These are phyloP conservation scores for Yamadazyma insecticola DNA, from an alignment of 805 yeast species.

Conservation along the genomic window DNA sequence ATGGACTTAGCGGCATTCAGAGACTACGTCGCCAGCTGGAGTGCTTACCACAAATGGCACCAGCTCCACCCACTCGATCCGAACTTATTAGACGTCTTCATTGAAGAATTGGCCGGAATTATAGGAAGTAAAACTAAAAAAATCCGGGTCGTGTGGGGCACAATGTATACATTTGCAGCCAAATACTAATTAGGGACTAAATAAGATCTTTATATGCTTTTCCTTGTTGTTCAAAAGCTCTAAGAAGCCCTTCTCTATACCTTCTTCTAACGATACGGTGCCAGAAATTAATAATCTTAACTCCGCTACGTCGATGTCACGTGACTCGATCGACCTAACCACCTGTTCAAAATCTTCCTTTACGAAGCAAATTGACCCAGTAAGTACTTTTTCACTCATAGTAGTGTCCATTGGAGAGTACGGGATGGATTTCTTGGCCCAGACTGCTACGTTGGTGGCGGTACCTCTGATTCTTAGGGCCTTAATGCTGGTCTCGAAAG, in stretches of 20 bases:
- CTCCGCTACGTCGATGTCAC: slow-evolving; percentile 40
- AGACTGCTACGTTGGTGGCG: slow-evolving; percentile 62
- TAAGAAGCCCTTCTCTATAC: slow-evolving; percentile 49
- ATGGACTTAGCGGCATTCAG: slow-evolving; percentile 7
- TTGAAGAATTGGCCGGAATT: slow-evolving; percentile 39
- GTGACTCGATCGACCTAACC: slow-evolving; percentile 44
- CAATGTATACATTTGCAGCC: slow-evolving; percentile 47
- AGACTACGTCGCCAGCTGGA: slow-evolving; percentile 59
- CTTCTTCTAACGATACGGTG: slow-evolving; percentile 44
- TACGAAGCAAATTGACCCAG: slow-evolving; percentile 62
- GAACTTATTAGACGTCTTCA: slow-evolving; percentile 46
- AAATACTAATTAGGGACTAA: slow-evolving; percentile 32
- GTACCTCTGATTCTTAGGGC: slow-evolving; percentile 51
- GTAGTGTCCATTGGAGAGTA: slow-evolving; percentile 55
- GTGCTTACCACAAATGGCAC: slow-evolving; percentile 61
- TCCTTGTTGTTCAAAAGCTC: slow-evolving; percentile 51
- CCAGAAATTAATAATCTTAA: slow-evolving; percentile 51
- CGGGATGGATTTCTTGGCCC: slow-evolving; percentile 49
- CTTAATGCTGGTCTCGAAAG: slow-evolving; percentile 47
- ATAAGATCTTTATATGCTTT: slow-evolving; percentile 49
- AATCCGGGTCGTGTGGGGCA: slow-evolving; percentile 54
- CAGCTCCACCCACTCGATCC: slow-evolving; percentile 20
- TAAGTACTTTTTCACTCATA: slow-evolving; percentile 47
- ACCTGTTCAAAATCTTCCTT: slow-evolving; percentile 55
- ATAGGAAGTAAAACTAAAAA: slow-evolving; percentile 35